These are phyloP conservation scores for Rhodocollybia butyracea DNA, from an alignment of 768 basidiomycete genomes.

Conservation along the genomic window DNA sequence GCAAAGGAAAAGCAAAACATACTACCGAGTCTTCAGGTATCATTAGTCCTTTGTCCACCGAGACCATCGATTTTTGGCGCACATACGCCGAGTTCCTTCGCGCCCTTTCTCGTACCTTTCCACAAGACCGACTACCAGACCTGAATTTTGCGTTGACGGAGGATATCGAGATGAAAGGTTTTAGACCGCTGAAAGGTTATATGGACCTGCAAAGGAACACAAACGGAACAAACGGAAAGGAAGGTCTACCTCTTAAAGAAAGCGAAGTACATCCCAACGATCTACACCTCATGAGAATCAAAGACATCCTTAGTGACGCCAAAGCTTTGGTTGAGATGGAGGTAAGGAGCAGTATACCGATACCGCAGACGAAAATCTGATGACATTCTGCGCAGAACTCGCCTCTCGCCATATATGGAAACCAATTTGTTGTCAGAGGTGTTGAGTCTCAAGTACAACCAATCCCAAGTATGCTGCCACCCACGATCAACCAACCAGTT, in stretches of 20 bases:
- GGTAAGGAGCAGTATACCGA: conserved; percentile 35
- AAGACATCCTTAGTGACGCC: conserved; percentile 78
- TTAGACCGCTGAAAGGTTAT: conserved; percentile 71
- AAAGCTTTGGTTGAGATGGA: conserved; percentile 52
- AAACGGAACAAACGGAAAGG: conserved; percentile 19
- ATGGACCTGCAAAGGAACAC: conserved; percentile 29
- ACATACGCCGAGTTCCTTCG: conserved; percentile 65
- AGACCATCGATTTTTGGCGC: conserved; percentile 64
- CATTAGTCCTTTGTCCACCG: conserved; percentile 29
- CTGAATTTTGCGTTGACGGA: conserved; percentile 75
- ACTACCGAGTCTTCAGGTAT: conserved; percentile 26
- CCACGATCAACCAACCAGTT: conserved; percentile 17
- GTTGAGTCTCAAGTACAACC: conserved; percentile 16
- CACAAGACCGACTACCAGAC: conserved; percentile 53
- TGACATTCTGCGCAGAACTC: conserved; percentile 29
- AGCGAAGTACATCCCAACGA: conserved; percentile 79
- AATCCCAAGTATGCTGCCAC: background rate
- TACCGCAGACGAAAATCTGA: background rate
- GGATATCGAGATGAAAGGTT: conserved; percentile 86
- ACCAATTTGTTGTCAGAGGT: conserved; percentile 31
- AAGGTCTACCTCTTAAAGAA: conserved; percentile 15
- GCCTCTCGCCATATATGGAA: conserved; percentile 34
- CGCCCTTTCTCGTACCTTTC: conserved; percentile 65
- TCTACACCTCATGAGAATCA: conserved; percentile 91
- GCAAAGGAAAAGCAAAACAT: conserved; percentile 21